Evolutionary conservation across 2,329 filamentous ascomycete genomes (phyloP).

Genomic region (Xylariomycetidae sp.): DNA sequence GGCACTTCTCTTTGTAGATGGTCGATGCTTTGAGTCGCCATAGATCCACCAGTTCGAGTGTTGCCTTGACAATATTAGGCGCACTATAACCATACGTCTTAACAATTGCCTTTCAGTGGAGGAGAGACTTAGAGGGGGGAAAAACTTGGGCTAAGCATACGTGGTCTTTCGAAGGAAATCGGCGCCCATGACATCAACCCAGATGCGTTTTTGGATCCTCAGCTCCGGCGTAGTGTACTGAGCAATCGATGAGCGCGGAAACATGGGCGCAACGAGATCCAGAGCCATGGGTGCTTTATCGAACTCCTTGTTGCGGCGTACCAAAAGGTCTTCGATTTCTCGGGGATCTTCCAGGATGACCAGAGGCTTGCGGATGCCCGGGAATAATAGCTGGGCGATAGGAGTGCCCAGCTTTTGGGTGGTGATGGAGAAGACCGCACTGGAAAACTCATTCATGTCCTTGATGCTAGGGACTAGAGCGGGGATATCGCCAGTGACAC

Average conservation of each 20-base stretch:
- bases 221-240: slow-evolving; percentile 23
- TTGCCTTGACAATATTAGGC: slow-evolving; percentile 19
- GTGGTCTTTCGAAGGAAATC: slow-evolving; percentile 25
- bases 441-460: slow-evolving; percentile 3
- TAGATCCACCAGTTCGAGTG: slow-evolving; percentile 20
- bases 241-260: slow-evolving; percentile 22
- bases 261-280: slow-evolving; percentile 18
- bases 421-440: slow-evolving; percentile 4
- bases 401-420: slow-evolving; percentile 8
- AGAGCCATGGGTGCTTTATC: slow-evolving; percentile 21
- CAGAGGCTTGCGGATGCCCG: slow-evolving; percentile 12
- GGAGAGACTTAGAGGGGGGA: too few relatives aligned
- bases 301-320: slow-evolving; percentile 21
- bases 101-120: too few relatives aligned
- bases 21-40: slow-evolving; percentile 21
- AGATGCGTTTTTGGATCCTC: slow-evolving; percentile 21
- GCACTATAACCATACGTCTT: too few relatives aligned
- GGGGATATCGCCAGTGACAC: slow-evolving; percentile 10
- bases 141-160: too few relatives aligned
- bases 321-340: slow-evolving; percentile 17
- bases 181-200: slow-evolving; percentile 25
- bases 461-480: slow-evolving; percentile 5
- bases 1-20: slow-evolving; percentile 17
- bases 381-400: slow-evolving; percentile 11
- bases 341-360: slow-evolving; percentile 15